Evolutionary conservation across 2,329 filamentous ascomycete species (phyloP).

Genomic region (Huntiella savannae): DNA sequence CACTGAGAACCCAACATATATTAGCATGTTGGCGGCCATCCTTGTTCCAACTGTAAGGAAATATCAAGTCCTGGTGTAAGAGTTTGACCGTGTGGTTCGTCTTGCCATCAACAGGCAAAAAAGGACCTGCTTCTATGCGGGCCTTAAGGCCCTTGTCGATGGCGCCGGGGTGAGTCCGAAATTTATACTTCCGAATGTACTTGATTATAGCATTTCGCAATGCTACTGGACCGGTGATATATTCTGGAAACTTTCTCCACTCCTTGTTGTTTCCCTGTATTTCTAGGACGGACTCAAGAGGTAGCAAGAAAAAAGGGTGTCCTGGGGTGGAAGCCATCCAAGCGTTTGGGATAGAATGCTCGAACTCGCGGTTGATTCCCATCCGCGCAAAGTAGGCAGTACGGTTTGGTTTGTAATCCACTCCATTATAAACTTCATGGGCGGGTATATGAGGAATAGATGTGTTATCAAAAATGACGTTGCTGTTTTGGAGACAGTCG

Average conservation of each 20-base stretch:
- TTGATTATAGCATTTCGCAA: conserved; percentile 11
- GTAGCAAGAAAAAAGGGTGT: conserved; percentile 19
- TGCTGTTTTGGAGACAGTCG: conserved; percentile 16
- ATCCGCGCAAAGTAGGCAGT: conserved; percentile 18
- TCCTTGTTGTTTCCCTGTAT: conserved; percentile 2
- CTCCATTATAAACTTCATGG: background rate
- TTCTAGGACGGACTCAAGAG: conserved; percentile 13
- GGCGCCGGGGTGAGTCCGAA: background rate
- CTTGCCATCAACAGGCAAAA: background rate
- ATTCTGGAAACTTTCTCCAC: conserved; percentile 6
- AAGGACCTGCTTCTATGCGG: conserved; percentile 3
- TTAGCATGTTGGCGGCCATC: conserved; percentile 10
- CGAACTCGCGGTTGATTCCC: conserved; percentile 16
- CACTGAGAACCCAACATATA: conserved; percentile 14
- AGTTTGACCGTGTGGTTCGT: conserved; percentile 13
- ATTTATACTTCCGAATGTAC: conserved; percentile 9
- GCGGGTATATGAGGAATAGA: conserved; percentile 7
- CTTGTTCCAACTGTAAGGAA: conserved; percentile 15
- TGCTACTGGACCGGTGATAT: conserved; percentile 12
- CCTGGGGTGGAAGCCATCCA: conserved; percentile 21
- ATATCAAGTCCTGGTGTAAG: conserved; percentile 14
- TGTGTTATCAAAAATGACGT: conserved; percentile 14
- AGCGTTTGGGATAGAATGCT: conserved; percentile 20
- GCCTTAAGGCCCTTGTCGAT: conserved; percentile 4
- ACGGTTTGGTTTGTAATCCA: conserved; percentile 2